Evolutionary conservation across 768 basidiomycete genomes (phyloP), one percentile per base, ranked within the genome.

Genomic region (Cystofilobasidium macerans): DNA sequence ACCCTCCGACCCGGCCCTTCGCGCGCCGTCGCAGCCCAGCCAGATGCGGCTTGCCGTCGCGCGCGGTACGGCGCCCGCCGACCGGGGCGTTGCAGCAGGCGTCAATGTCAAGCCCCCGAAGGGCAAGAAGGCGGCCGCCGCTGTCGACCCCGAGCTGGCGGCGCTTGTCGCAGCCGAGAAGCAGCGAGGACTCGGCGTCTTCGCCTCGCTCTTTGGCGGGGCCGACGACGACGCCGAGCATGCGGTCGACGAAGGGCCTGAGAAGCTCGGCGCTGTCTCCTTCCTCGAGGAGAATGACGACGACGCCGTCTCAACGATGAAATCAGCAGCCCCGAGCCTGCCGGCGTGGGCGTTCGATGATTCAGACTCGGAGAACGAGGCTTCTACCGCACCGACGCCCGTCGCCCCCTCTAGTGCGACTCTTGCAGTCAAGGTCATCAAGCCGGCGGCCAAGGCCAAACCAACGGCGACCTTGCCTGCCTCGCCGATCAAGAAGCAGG

Each of bases 131-230:
- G 4, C 45, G 45, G 22, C 9, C 38, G 38, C 9, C 38, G 45
- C 9, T 22, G 45, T 32, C 28, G 51, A 54, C 51, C 51, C 30
- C 3, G 51, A 54, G 51, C 51, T 54, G 14, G 51, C 51, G 14
- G 51, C 51, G 28, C 51, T 35, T 26, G 48, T 67, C 56, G 58
- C 43, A 8, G 60, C 48, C 20, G 65, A 67, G 36, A 61, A 56
- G 40, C 33, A 38, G 13, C 51, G 61, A 12, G 65, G 65, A 18
- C 38, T 67, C 38, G 56, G 60, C 30, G 60, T 62, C 16, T 45
- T 60, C 28, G 38, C 40, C 65, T 61, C 60, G 43, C 48, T 59
- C 20, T 60, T 60, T 24, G 24, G 30, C 3, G 40, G 7, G 38
- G 58, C n/a, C 40, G 58, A 24, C 9, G 35, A 43, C 22, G 38